Base-by-base conservation (phyloP, 1,284 basidiomycete species). In the Amylostereum areolatum region DNA sequence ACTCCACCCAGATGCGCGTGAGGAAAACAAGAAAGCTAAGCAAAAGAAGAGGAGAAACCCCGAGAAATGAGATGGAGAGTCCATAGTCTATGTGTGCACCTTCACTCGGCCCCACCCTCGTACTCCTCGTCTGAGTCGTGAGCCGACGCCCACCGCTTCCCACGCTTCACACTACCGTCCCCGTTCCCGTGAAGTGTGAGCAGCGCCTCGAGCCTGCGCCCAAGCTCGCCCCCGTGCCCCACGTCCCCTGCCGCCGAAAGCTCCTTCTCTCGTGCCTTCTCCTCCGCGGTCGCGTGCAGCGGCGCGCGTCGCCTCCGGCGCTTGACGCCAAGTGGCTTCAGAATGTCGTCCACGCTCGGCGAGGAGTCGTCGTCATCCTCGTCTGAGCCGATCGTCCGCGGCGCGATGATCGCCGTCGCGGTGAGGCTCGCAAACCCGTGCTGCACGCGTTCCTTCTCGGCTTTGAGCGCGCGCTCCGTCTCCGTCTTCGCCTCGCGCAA, bases 211-310 rank as follows among this genome's bases (percentile, higher is more conserved):
- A 89, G 65, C 48, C 85, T 65, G 44, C 83, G 66, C 27, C 85
- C 85, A 5, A 89, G 67, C 67, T 89, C 85, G 4, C 85, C 86
- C 0, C 85, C 85, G 4, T 82, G 73, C 31, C 86, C 85, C 25
- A 82, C 75, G 62, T 88, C 86, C 0, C 85, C 85, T 18, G 78
- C 81, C 43, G 72, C 78, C 51, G 80, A 74, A 58, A 89, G 65
- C 70, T 80, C 77, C 67, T 81, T 77, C 65, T 87, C 84, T 61
- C 71, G 59, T 60, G 72, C 74, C 56, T 66, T 73, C 63, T 85
- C 84, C 52, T 73, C 74, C 36, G 72, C 72, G 27, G 57, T 57
- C 11, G 56, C 55, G 28, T 58, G 55, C 37, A 55, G 53, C 5
- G 51, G 42, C 5, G 49, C 36, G 4, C 48, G 45, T 18, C 51